Evolutionary conservation across 257 asterid genomes (phyloP).

Genomic region (Sherardia arvensis): DNA sequence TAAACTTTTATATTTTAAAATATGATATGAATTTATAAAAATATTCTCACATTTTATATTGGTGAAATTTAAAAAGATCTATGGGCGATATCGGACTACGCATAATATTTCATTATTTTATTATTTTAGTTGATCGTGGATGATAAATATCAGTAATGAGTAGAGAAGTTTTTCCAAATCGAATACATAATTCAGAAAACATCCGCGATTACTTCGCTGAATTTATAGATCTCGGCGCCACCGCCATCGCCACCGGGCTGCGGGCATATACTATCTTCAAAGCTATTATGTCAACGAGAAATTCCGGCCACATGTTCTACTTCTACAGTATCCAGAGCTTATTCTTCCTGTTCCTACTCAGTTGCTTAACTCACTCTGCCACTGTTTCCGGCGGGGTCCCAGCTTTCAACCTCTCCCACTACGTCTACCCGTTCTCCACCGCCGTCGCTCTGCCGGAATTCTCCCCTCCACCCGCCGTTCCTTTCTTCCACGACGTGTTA

Average conservation of each 20-base stretch:
- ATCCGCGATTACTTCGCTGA: too few species aligned
- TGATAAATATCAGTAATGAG: too few species aligned
- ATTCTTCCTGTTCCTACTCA: not conserved
- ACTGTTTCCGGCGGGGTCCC: not conserved
- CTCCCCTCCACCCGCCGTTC: slow-evolving; percentile 19
- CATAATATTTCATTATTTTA: too few species aligned
- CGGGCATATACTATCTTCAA: not conserved
- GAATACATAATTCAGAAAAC: too few species aligned
- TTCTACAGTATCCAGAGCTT: not conserved
- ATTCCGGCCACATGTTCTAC: not conserved
- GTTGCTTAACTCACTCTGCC: not conserved
- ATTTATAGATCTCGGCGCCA: not conserved
- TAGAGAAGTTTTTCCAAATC: too few species aligned
- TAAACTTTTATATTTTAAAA: too few species aligned
- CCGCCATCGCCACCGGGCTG: not conserved
- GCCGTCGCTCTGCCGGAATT: not conserved
- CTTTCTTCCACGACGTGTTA: slow-evolving; percentile 46
- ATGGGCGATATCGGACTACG: too few species aligned
- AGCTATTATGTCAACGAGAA: slow-evolving; percentile 4
- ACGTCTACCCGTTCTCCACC: not conserved
- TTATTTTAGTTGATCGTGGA: too few species aligned
- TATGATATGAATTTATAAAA: too few species aligned
- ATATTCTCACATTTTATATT: too few species aligned
- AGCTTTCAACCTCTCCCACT: slow-evolving; percentile 6
- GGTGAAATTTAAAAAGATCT: too few species aligned